phyloP scores from a whole-genome alignment of 305 asterid genomes.

The Euphrasia arctica region DNA sequence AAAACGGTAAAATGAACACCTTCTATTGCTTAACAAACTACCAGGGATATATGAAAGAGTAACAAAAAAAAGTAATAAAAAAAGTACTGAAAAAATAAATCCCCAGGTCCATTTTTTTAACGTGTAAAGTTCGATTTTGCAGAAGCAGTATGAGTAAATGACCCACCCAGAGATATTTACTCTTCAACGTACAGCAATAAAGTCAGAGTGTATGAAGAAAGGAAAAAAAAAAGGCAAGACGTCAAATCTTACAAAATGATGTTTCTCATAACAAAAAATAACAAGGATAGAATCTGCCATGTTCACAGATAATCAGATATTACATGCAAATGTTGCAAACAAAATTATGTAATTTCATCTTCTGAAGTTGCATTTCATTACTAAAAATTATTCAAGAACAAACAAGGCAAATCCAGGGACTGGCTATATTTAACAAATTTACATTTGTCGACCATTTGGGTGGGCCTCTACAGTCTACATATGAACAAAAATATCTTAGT shows the following conservation, averaged over 20 bases:
- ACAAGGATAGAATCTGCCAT: slow-evolving; percentile 10
- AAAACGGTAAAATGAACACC: too few relatives aligned
- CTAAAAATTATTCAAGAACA: background rate
- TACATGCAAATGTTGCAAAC: too few relatives aligned
- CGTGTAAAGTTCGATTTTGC: background rate
- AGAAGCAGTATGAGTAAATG: background rate
- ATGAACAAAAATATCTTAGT: background rate
- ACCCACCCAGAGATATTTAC: background rate
- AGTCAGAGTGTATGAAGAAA: background rate
- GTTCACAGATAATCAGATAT: background rate
- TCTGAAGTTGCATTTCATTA: too few relatives aligned
- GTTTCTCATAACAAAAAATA: slow-evolving; percentile 3
- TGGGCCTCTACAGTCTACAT: background rate
- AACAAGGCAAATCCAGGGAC: slow-evolving; percentile 4
- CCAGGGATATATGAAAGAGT: too few relatives aligned
- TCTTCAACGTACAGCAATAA: background rate
- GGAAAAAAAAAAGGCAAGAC: background rate
- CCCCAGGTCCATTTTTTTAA: background rate
- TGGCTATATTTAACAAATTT: background rate
- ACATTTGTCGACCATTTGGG: background rate
- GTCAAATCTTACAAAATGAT: background rate
- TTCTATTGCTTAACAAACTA: too few relatives aligned
- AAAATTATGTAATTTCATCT: too few relatives aligned
- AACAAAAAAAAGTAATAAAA: too few relatives aligned
- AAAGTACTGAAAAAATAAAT: background rate